Evolutionary conservation across 1,284 basidiomycete genomes (phyloP).

Genomic region (Leccinum ponderosum): DNA sequence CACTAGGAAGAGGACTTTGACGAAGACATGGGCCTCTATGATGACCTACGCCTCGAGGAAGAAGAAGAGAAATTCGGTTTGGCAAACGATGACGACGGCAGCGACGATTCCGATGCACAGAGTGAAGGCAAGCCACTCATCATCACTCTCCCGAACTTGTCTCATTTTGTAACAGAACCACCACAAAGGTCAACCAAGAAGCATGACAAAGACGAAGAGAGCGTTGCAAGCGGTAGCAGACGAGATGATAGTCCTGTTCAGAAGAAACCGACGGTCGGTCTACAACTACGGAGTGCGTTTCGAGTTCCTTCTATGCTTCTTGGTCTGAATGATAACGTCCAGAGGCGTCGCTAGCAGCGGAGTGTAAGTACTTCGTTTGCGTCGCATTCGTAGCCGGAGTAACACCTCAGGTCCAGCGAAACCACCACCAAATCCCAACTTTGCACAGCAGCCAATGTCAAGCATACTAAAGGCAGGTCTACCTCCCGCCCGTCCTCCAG

Average conservation of each 20-base stretch:
- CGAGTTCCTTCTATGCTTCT: background rate
- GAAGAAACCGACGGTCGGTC: slow-evolving; percentile 65
- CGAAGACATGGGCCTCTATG: slow-evolving; percentile 97
- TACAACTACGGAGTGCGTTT: slow-evolving; percentile 67
- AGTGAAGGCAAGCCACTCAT: slow-evolving; percentile 61
- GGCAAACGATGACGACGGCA: slow-evolving; percentile 71
- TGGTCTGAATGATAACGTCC: slow-evolving; percentile 7
- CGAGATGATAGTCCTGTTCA: slow-evolving; percentile 75
- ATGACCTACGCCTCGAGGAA: slow-evolving; percentile 96
- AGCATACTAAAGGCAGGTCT: slow-evolving; percentile 74
- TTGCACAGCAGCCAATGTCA: slow-evolving; percentile 79
- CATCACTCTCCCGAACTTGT: background rate
- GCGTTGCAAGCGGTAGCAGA: slow-evolving; percentile 61
- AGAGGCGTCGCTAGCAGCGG: slow-evolving; percentile 50
- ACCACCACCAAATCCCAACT: slow-evolving; percentile 81
- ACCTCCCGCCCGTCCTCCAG: slow-evolving; percentile 51
- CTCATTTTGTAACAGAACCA: slow-evolving; percentile 44
- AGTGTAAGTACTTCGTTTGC: slow-evolving; percentile 42
- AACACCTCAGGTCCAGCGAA: slow-evolving; percentile 50
- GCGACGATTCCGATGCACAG: slow-evolving; percentile 66
- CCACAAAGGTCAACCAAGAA: slow-evolving; percentile 72
- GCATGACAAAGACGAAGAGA: slow-evolving; percentile 79
- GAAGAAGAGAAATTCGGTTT: slow-evolving; percentile 93
- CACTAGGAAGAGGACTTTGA: slow-evolving; percentile 94
- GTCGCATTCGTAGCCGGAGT: slow-evolving; percentile 14